phyloP scores from a whole-genome alignment of 805 yeast species.

The Spathaspora gorwiae region DNA sequence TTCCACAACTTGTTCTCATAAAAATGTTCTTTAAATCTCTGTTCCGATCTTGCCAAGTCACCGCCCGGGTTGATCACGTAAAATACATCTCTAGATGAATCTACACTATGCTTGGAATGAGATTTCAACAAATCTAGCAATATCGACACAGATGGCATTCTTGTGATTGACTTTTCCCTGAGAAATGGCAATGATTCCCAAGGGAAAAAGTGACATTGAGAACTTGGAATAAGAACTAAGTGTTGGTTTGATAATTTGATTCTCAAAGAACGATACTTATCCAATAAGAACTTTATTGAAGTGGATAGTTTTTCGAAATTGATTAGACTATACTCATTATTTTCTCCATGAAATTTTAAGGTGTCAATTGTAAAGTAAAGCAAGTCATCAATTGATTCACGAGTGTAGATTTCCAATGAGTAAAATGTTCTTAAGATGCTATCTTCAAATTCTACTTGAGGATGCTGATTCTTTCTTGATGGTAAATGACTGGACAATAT shows the following conservation, averaged over 20 bases:
- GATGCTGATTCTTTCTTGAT: constrained; percentile 4
- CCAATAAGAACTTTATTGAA: constrained; percentile 47
- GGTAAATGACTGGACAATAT: constrained; percentile 13
- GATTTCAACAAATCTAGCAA: constrained; percentile 35
- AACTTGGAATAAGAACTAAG: constrained; percentile 65
- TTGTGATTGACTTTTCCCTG: constrained; percentile 51
- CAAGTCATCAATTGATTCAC: constrained; percentile 54
- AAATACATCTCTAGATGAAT: constrained; percentile 4
- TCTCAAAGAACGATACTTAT: constrained; percentile 13
- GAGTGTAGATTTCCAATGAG: constrained; percentile 7
- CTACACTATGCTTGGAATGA: neutral
- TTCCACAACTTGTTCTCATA: constrained; percentile 13
- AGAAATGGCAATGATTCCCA: constrained; percentile 81
- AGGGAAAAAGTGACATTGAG: constrained; percentile 66
- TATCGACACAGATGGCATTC: constrained; percentile 63
- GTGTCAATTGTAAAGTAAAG: constrained; percentile 59
- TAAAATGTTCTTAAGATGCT: constrained; percentile 18
- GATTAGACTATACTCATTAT: constrained; percentile 60
- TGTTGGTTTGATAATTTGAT: constrained; percentile 35
- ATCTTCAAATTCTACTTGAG: constrained; percentile 13
- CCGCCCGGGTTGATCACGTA: constrained; percentile 80
- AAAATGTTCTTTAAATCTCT: constrained; percentile 29
- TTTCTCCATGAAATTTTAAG: constrained; percentile 58
- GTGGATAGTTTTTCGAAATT: constrained; percentile 53
- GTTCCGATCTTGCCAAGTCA: constrained; percentile 68